A percentile compares a stretch with the other conserved stretches of the same genome.
phyloP scores from a whole-genome alignment of 1,284 basidiomycete species.

The Ustilago esculenta region DNA sequence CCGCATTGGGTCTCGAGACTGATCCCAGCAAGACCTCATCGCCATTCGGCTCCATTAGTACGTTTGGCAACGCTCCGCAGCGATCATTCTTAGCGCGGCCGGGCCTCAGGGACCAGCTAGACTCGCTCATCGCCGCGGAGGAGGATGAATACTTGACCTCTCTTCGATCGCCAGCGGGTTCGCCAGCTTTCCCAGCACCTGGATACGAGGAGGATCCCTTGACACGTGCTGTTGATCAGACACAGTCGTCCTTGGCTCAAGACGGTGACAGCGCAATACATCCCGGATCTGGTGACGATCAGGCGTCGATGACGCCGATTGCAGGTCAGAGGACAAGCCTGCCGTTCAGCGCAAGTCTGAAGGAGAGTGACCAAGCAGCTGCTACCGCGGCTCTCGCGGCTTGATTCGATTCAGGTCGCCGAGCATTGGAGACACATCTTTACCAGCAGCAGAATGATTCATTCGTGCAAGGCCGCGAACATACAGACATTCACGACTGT shows the following conservation, averaged over 20 bases:
- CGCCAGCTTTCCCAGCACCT: conserved; percentile 38
- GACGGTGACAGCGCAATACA: neutral
- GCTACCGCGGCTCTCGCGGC: conserved; percentile 16
- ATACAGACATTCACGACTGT: no score
- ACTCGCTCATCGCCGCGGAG: conserved; percentile 13
- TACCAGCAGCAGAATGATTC: neutral
- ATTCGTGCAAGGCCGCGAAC: no score
- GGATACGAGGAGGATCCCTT: conserved; percentile 12
- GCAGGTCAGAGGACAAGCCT: conserved; percentile 2
- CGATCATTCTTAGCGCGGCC: conserved; percentile 9
- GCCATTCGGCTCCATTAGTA: neutral
- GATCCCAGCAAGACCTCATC: neutral
- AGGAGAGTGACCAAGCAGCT: conserved; percentile 3
- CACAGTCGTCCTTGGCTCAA: neutral
- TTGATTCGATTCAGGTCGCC: no score
- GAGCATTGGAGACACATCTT: no score
- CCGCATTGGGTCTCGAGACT: conserved; percentile 3
- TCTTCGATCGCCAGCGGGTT: conserved; percentile 36
- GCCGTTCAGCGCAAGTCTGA: conserved; percentile 1
- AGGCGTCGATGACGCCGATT: conserved; percentile 11
- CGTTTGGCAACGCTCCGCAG: neutral
- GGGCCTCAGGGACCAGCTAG: conserved; percentile 14
- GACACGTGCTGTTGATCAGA: conserved; percentile 10
- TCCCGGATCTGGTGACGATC: conserved; percentile 9
- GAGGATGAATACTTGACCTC: conserved; percentile 48